Base-by-base conservation (phyloP, 2,329 filamentous ascomycete species). In the Furcasterigmium furcatum region DNA sequence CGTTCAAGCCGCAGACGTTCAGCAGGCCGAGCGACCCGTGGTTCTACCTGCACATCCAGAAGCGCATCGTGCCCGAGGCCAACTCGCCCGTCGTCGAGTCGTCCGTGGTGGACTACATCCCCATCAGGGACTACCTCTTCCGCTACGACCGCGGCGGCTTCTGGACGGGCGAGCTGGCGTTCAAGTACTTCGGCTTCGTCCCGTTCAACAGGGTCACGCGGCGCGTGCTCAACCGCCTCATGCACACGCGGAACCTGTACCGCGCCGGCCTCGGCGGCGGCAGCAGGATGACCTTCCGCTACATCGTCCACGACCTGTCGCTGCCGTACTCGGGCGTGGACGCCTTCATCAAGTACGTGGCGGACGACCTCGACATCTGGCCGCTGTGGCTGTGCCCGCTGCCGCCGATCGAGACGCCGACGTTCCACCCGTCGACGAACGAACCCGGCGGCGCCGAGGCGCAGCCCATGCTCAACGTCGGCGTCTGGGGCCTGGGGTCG, bases 141-240 rank as follows among this genome's bases (percentile, higher is more conserved):
- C 77, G 84, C 14, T 87, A 85, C 64, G 83, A 88, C 59, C 76
- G 84, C 29, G 84, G 82, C 39, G 82, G 77, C 3, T 87, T 87
- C 65, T 88, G 84, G 84, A 78, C 79, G 4, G 84, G 78, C 9
- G 66, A 66, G 19, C 79, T 82, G 46, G 79, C 82, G 2, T 87
- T 84, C 62, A 61, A 67, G 19, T 87, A 87, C 62, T 86, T 87
- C 61, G 41, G 44, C 14, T 57, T 74, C 29, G 77, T 74, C 2
- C 84, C 84, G 1, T 86, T 86, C 63, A 87, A 84, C 66, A 70
- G 74, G 29, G 61, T 79, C 52, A 87, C 82, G 0, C 74, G 84
- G 18, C 77, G 70, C 56, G 59, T 78, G n/a, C 68, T 87, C 4
- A 77, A 88, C 55, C 70, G 73, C 18, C 80, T 85, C 48, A 68